These are phyloP conservation scores for Pachysandra terminalis DNA, from an alignment of 164 flowering plant species.

Conservation along the genomic window DNA sequence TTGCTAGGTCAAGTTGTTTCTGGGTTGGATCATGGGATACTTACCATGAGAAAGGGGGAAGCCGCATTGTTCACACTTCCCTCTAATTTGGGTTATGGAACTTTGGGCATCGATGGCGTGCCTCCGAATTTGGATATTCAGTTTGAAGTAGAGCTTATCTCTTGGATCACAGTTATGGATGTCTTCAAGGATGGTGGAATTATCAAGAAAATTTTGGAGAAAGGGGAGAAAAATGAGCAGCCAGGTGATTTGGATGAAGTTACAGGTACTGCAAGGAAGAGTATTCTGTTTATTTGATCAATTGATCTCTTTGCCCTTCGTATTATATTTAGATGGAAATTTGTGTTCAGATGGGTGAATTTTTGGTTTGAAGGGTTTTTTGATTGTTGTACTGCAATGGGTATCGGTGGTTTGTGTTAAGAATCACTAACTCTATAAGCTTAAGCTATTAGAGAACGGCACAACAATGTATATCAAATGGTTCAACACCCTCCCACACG, in stretches of 20 bases:
- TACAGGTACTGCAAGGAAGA: conserved; percentile 36
- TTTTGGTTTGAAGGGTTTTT: background rate
- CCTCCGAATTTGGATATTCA: conserved; percentile 38
- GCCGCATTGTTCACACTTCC: conserved; percentile 61
- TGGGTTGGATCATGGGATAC: conserved; percentile 53
- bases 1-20: conserved; percentile 35
- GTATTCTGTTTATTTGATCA: background rate
- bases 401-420: too few relatives aligned
- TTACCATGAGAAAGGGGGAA: conserved; percentile 70
- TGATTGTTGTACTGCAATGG: background rate
- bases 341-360: background rate
- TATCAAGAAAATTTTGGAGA: conserved; percentile 52
- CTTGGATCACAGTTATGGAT: conserved; percentile 65
- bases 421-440: too few relatives aligned
- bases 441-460: too few relatives aligned
- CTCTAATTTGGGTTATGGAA: conserved; percentile 43
- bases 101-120: conserved; percentile 22
- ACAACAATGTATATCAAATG: too few relatives aligned
- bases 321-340: background rate
- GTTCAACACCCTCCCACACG: too few relatives aligned
- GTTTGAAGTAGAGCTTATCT: conserved; percentile 63
- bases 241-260: conserved; percentile 79
- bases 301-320: background rate
- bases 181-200: conserved; percentile 71
- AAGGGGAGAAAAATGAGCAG: conserved; percentile 37